Evolutionary conservation across 345 rosid genomes (phyloP), one percentile per base, ranked within the genome.

Genomic region (Microcos paniculata): DNA sequence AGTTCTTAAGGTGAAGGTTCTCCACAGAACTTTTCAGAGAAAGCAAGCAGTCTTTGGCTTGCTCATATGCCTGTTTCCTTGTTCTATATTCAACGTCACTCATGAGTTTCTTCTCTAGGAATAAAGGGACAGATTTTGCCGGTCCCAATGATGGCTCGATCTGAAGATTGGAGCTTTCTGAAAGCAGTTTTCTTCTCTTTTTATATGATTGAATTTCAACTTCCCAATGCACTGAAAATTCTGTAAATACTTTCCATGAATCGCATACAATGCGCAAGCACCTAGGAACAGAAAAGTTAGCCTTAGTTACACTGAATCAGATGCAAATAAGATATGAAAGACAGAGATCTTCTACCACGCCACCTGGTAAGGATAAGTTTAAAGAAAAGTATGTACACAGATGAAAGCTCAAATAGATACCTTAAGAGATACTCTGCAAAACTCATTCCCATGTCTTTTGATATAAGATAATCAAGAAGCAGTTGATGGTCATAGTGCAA

Each of bases 391-490:
- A 62, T 53, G 63, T 38, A 43, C n/a, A 45, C 8, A 35, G 73
- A 43, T 35, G 43, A 33, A 78, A 79, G 75, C 78, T 53, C 55
- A 65, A 81, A 76, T 66, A 74, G 76, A 57, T 43, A 89, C 99
- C 94, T 89, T 67, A 95, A 81, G 45, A 95, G 89, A 86, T 91
- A 95, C 70, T 91, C 96, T 55, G 92, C 96, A 80, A 94, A 89
- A 78, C 78, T 82, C 76, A 82, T 81, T 78, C 99, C 94, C 0
- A 79, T 82, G 77, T 91, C 98, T 82, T 88, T 91, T 40, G 98
- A 91, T 78, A 91, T 90, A 72, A 91, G 97, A 87, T 89, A 93
- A 87, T 95, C 96, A 67, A 95, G 97, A 81, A 95, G 93, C 78
- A 91, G 94, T 83, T 91, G 91, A 82, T 95, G 97, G 82, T 91